Evolutionary conservation across 108 stramenopile species (phyloP).

Genomic region (Cafeteria roenbergensis): DNA sequence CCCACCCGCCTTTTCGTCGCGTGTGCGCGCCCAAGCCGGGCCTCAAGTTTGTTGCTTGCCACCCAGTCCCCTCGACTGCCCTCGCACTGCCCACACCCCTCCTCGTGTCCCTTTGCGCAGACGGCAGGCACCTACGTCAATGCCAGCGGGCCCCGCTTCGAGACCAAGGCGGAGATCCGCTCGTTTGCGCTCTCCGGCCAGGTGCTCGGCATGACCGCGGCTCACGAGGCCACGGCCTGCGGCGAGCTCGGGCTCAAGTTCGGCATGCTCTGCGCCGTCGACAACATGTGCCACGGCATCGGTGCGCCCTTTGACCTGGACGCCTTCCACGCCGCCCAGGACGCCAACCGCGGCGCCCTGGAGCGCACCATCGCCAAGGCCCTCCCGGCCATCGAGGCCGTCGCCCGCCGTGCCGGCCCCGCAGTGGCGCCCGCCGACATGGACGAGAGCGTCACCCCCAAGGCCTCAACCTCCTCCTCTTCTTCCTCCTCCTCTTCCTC

Average conservation of each 20-base stretch:
- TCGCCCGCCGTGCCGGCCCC: too few relatives aligned
- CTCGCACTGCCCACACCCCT: too few relatives aligned
- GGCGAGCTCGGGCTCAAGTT: conserved; percentile 10
- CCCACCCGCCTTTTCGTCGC: neutral
- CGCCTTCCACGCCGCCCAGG: conserved; percentile 15
- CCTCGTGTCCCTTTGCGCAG: too few relatives aligned
- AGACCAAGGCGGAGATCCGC: conserved; percentile 25
- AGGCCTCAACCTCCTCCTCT: conserved; percentile 10
- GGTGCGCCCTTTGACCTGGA: conserved; percentile 8
- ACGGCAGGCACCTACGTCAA: conserved; percentile 17
- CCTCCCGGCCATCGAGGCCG: too few relatives aligned
- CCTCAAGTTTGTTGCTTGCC: too few relatives aligned
- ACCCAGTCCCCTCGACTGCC: too few relatives aligned
- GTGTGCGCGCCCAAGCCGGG: too few relatives aligned
- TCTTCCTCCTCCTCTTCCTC: conserved; percentile 1
- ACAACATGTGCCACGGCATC: conserved; percentile 21
- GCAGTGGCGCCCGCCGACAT: too few relatives aligned
- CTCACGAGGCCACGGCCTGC: conserved; percentile 17
- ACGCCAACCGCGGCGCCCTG: conserved; percentile 9
- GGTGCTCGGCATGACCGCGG: conserved; percentile 19
- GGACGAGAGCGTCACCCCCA: too few relatives aligned
- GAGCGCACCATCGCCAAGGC: conserved; percentile 11
- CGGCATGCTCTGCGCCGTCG: conserved; percentile 17
- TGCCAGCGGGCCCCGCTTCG: conserved; percentile 20
- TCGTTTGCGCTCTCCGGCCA: conserved; percentile 13